phyloP scores from a whole-genome alignment of 2,329 filamentous ascomycete species.

The Diaporthe ilicicola region DNA sequence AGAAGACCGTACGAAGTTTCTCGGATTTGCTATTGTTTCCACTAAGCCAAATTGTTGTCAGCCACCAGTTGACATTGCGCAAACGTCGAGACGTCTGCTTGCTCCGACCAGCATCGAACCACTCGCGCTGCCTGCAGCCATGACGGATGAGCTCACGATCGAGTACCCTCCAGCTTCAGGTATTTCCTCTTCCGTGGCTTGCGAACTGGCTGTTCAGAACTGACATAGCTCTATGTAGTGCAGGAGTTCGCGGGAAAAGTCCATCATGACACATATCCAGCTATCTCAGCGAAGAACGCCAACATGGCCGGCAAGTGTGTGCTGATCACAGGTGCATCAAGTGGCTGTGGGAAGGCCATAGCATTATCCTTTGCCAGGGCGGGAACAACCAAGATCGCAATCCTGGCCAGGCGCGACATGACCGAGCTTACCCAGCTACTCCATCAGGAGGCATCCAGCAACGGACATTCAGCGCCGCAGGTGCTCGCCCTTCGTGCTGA shows the following conservation, averaged over 20 bases:
- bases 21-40: background rate
- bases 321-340: slow-evolving; percentile 60
- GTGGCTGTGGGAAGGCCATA: slow-evolving; percentile 57
- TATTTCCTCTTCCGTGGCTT: background rate
- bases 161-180: background rate
- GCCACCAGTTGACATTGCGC: background rate
- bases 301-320: slow-evolving; percentile 41
- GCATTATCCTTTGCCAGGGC: slow-evolving; percentile 60
- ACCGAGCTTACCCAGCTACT: slow-evolving; percentile 48
- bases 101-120: background rate
- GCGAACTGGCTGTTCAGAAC: background rate
- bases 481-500: slow-evolving; percentile 42
- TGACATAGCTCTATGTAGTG: background rate
- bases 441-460: slow-evolving; percentile 43
- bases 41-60: background rate
- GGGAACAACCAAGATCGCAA: slow-evolving; percentile 55
- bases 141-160: background rate
- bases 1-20: background rate
- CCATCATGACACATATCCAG: slow-evolving; percentile 15
- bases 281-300: slow-evolving; percentile 37
- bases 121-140: background rate
- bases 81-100: background rate
- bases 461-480: slow-evolving; percentile 39
- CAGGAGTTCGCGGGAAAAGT: background rate
- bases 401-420: slow-evolving; percentile 61